Base-by-base conservation (phyloP, 2,329 filamentous ascomycete genomes). In the Graphilbum ipis-grandicollis region DNA sequence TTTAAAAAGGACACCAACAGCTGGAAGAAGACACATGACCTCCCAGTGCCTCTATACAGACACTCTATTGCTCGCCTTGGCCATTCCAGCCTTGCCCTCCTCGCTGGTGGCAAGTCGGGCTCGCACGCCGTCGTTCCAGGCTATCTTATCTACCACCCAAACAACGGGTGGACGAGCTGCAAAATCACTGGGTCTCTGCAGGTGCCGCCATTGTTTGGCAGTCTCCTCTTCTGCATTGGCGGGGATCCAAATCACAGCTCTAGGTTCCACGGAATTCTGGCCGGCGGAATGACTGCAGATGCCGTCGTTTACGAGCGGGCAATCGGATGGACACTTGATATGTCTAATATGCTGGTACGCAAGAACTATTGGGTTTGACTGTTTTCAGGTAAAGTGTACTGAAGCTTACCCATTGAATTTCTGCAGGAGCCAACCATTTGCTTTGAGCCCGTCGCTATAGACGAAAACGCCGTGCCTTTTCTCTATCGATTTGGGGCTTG, bases 31-130 rank as follows among this genome's bases (percentile, higher is more conserved):
- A 66, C 71, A 13, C 63, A 76, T 40, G 66, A 71, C 46, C 60
- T 93, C n/a, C 76, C 78, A 0, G 48, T 60, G n/a, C 67, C 78
- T 9, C 62, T 85, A 19, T 93, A 80, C 55, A 67, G 88, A 36
- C 88, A 94, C 50, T 71, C 71, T 39, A 68, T 76, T 22, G 61
- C 73, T 12, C 55, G 56, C 21, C 47, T 77, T 2, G 59, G 57
- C 1, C 41, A 48, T 29, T 70, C 71, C 5, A 63, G 52, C 40
- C 56, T 61, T 37, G 64, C 67, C 2, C 57, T 85, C 15, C 52
- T 80, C 2, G 58, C 71, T 36, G 77, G 78, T 15, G 79, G 79
- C 0, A 78, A 70, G 51, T 62, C 57, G 1, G 63, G 59, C 2
- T 52, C 60, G 10, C 61, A 59, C 1, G 50, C 51, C 1, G 53